Evolutionary conservation across 805 yeast species (phyloP), one percentile per base, ranked within the genome.

Genomic region (Spathaspora girioi): DNA sequence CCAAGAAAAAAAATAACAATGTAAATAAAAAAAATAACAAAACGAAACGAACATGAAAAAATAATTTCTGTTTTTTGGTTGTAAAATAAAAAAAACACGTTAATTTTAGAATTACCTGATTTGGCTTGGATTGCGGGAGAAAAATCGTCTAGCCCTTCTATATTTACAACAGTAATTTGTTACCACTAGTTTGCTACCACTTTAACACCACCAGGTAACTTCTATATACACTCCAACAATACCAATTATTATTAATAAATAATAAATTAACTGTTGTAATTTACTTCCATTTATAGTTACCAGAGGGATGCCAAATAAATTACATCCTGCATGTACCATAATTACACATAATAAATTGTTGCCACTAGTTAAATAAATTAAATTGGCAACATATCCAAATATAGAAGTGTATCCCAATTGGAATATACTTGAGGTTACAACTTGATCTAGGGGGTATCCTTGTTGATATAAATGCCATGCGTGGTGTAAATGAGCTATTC

Each of bases 401-500:
- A 85, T 52, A 4, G 84, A 70, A 1, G 97, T 89, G 63, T 86
- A 89, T 0, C 62, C 47, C 43, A 83, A 66, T 56, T 90, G 96
- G 52, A 84, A 74, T 0, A 78, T 69, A 6, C 67, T 61, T 5
- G 73, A 38, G 1, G 76, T 29, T 1, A 83, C 71, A 15, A 66
- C 58, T 0, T 54, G 38, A 1, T 67, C 26, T 2, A 70, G 15
- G 2, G 71, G 62, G 5, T 59, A 43, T 1, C 64, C 55, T 9
- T 59, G 65, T 40, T 54, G 54, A 53, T 72, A 72, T 43, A 78
- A 56, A 50, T 80, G 84, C 55, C 72, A 72, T 2, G 81, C 90
- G 63, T 89, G 96, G 61, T 89, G 93, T 19, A 86, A 47, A 66
- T 89, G 97, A 0, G 96, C 94, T 23, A 86, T 58, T 1, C 92